Percentiles rank a stretch among this genome's conserved stretches.
These are phyloP conservation scores for Plantago ovata DNA, from an alignment of 257 asterid species.

Conservation along the genomic window DNA sequence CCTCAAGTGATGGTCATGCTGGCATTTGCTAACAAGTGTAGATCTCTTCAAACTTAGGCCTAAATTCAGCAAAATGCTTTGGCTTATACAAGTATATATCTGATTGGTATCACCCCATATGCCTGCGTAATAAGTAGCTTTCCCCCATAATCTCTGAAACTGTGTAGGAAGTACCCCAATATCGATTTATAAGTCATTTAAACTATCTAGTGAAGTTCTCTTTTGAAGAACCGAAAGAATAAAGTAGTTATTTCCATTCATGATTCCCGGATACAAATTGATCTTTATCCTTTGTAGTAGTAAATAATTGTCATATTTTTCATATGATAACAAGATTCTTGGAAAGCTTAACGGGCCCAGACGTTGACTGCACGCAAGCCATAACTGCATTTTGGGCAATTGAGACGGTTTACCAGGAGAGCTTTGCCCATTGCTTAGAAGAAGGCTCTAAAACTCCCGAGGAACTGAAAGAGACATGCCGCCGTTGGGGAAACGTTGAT, in stretches of 20 bases:
- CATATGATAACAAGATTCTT: constrained; percentile 39
- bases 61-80: too few relatives aligned
- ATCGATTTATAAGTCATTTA: too few relatives aligned
- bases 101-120: too few relatives aligned
- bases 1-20: constrained; percentile 28
- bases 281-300: neutral
- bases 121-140: too few relatives aligned
- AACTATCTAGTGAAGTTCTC: neutral
- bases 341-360: constrained; percentile 54
- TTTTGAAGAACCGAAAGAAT: neutral
- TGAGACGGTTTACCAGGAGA: constrained; percentile 74
- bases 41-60: too few relatives aligned
- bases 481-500: constrained; percentile 63
- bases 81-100: too few relatives aligned
- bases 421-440: constrained; percentile 81
- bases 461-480: constrained; percentile 66
- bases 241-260: neutral
- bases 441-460: constrained; percentile 53
- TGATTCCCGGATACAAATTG: neutral
- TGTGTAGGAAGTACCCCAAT: too few relatives aligned
- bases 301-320: neutral
- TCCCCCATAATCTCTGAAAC: too few relatives aligned
- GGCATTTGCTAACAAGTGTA: neutral
- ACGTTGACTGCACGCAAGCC: constrained; percentile 61
- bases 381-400: constrained; percentile 76